These are phyloP conservation scores for Sechiopsis laciniata DNA, from an alignment of 306 rosid genomes.

Conservation along the genomic window DNA sequence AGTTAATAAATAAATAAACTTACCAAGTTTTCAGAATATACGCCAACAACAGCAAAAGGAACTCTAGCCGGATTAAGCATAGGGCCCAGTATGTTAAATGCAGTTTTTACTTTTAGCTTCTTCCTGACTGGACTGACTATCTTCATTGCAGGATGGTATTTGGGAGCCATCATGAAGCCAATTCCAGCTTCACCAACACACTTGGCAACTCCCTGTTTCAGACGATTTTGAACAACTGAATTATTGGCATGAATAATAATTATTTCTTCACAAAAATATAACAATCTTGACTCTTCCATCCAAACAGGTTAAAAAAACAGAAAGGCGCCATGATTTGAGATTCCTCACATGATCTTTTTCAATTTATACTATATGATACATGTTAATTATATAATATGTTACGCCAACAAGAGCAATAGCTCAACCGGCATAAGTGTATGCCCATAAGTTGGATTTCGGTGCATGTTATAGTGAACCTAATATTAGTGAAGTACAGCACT, in stretches of 20 bases:
- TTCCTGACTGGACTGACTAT: conserved; percentile 71
- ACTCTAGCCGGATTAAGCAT: conserved; percentile 90
- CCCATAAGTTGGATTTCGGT: not conserved
- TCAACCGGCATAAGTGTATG: too few species aligned
- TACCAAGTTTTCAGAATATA: conserved; percentile 72
- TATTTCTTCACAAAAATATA: not conserved
- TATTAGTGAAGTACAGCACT: not conserved
- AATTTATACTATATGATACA: not conserved
- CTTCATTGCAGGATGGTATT: conserved; percentile 85
- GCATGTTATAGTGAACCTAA: not conserved
- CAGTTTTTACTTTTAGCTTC: conserved; percentile 74
- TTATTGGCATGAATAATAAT: not conserved
- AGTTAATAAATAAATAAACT: not conserved
- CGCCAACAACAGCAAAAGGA: conserved; percentile 91
- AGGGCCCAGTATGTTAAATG: conserved; percentile 87
- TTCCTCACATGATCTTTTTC: not conserved
- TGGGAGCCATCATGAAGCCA: conserved; percentile 92
- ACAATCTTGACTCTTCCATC: not conserved
- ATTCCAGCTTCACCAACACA: conserved; percentile 78
- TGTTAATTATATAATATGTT: not conserved
- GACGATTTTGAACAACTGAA: conserved; percentile 19
- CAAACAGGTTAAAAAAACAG: conserved; percentile 1
- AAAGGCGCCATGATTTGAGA: not conserved
- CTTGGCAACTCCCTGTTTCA: conserved; percentile 57
- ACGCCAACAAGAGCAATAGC: too few species aligned